Conservation (phyloP, 768 basidiomycete species). For the Suillus americanus region DNA sequence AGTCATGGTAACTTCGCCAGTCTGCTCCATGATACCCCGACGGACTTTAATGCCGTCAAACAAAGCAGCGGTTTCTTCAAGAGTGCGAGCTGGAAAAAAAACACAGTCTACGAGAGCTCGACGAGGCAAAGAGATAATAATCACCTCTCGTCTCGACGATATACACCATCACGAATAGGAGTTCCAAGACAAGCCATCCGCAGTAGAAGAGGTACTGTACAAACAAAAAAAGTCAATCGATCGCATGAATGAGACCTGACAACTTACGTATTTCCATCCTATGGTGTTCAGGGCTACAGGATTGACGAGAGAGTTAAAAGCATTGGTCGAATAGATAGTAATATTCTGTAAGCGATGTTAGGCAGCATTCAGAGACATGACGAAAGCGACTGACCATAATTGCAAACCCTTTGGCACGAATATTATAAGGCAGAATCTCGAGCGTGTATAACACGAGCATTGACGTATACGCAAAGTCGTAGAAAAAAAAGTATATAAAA, state of each 20-base stretch:
- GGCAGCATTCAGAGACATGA: background rate
- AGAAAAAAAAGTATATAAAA: constrained; percentile 50
- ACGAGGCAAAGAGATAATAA: constrained; percentile 13
- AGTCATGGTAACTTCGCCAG: constrained; percentile 48
- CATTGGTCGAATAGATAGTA: constrained; percentile 60
- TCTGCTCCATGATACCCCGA: constrained; percentile 44
- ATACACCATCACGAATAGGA: constrained; percentile 53
- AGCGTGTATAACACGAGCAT: constrained; percentile 64
- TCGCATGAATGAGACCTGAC: background rate
- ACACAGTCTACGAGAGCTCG: constrained; percentile 13
- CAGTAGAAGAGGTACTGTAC: constrained; percentile 56
- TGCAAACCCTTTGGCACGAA: constrained; percentile 80
- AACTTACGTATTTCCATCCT: constrained; percentile 47
- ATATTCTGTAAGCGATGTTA: constrained; percentile 46
- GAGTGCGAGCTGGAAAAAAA: constrained; percentile 46
- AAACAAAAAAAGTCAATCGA: background rate
- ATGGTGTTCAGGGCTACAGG: constrained; percentile 63
- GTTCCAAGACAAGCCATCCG: constrained; percentile 65
- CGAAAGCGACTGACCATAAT: constrained; percentile 55
- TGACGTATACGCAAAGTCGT: constrained; percentile 76
- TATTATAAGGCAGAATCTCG: constrained; percentile 78
- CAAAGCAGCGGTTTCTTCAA: constrained; percentile 72
- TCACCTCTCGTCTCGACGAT: constrained; percentile 65
- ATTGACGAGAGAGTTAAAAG: constrained; percentile 81
- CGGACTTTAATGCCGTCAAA: constrained; percentile 55